Conservation (phyloP, 805 yeast species). For the Metschnikowia corniflorae region DNA sequence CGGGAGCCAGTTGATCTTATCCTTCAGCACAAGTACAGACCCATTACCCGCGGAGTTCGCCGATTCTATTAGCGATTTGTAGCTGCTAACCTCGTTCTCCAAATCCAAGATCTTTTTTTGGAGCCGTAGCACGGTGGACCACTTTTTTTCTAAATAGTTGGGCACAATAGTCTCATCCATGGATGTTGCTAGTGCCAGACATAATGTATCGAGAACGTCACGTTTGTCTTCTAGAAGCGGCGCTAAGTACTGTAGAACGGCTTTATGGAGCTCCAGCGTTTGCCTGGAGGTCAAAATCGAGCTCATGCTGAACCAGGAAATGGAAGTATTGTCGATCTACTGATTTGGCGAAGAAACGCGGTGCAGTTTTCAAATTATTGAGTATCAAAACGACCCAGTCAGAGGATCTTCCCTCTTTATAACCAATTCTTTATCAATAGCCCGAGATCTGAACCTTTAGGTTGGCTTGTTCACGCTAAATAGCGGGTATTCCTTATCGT, state of each 20-base stretch:
- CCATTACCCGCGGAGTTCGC: conserved; percentile 15
- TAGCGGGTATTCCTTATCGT: too few relatives aligned
- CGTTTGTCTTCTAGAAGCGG: conserved; percentile 23
- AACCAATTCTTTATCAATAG: too few relatives aligned
- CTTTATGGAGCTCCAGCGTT: conserved; percentile 43
- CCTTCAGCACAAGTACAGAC: conserved; percentile 13
- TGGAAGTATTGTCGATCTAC: too few relatives aligned
- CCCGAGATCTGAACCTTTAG: too few relatives aligned
- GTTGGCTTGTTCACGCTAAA: too few relatives aligned
- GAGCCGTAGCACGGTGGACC: conserved; percentile 80
- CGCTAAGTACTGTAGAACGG: conserved; percentile 47
- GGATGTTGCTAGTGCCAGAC: conserved; percentile 12
- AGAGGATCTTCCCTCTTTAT: too few relatives aligned
- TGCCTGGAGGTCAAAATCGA: conserved; percentile 41
- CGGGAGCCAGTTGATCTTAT: conserved; percentile 63
- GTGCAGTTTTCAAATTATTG: neutral
- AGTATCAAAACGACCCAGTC: too few relatives aligned
- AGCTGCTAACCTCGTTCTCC: conserved; percentile 53
- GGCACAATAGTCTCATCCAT: conserved; percentile 29
- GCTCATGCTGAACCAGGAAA: too few relatives aligned
- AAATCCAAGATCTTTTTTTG: conserved; percentile 71
- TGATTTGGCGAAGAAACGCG: too few relatives aligned
- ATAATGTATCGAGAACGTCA: conserved; percentile 4
- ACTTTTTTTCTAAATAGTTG: conserved; percentile 65
- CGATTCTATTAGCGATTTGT: conserved; percentile 45